phyloP scores from a whole-genome alignment of 148 eudicot species.

The Rhododendron henanense region DNA sequence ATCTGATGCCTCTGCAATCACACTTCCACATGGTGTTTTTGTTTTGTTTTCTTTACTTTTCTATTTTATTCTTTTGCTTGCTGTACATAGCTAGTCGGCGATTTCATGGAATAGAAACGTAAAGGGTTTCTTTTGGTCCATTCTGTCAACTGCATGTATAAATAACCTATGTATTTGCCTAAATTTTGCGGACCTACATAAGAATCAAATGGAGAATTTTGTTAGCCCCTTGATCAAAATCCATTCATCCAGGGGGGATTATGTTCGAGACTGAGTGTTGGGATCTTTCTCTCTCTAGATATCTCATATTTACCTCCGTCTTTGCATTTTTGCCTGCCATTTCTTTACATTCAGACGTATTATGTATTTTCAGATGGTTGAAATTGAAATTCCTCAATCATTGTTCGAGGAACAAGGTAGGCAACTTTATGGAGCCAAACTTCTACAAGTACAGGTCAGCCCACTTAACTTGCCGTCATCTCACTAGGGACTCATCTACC shows the following conservation, averaged over 20 bases:
- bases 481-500: background rate
- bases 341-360: background rate
- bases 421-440: conserved; percentile 83
- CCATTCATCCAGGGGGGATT: background rate
- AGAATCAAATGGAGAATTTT: background rate
- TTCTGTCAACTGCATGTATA: background rate
- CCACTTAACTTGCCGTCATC: background rate
- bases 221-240: background rate
- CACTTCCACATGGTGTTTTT: background rate
- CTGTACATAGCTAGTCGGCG: background rate
- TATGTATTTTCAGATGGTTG: conserved; percentile 57
- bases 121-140: background rate
- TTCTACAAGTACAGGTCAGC: conserved; percentile 83
- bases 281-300: background rate
- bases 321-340: background rate
- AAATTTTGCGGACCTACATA: background rate
- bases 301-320: background rate
- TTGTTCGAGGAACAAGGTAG: conserved; percentile 96
- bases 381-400: conserved; percentile 83
- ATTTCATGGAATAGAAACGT: background rate
- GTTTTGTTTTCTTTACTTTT: background rate
- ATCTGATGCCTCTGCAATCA: background rate
- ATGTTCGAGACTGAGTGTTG: no score
- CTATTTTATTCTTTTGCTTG: background rate
- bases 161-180: no score